Base-by-base conservation (phyloP, 495 filamentous ascomycete species). In the Penicillium canescens region DNA sequence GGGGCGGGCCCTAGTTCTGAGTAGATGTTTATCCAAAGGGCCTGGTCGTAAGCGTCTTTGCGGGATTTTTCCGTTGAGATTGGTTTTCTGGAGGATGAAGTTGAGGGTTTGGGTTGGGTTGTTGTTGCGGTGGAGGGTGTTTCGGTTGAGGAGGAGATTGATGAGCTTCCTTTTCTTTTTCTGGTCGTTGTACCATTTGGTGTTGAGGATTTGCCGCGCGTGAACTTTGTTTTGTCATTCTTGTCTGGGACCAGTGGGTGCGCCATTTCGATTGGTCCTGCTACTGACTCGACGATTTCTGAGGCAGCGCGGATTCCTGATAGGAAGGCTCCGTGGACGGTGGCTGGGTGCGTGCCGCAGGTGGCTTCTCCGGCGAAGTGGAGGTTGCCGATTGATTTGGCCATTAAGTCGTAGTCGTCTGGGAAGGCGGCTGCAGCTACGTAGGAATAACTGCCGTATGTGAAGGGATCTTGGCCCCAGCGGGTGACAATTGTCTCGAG, bases 331-430 rank as follows among this genome's bases (percentile, higher is more conserved):
- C 94, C 94, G 59, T 99, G 94, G 1, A 98, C 94, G 5, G 94
- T 98, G 24, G 94, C 94, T 8, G 94, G 94, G 68, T 99, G 92
- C 3, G 91, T 95, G 42, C 90, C 91, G 67, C 88, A 96, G 3
- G 94, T 97, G 36, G 94, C 93, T 72, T 99, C 94, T 21, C 94
- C 94, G 4, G 95, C 94, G 71, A 99, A 99, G 75, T 93, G 92
- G 14, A 99, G 75, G 53, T 94, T 96, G 35, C 90, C 91, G 42
- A 96, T 75, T 2, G 86, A 73, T 56, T 81, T 74, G n/a, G 94
- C 92, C 90, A 98, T 96, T 16, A 83, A 73, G 65, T 98, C 90
- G 68, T 98, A 98, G 69, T 99, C 94, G 39, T 90, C 90, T 2
- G 89, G 85, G 20, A 82, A 82, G 61, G 95, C 87, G 35, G 83